phyloP scores from a whole-genome alignment of 441 rosid species.

The Jatropha podagrica region DNA sequence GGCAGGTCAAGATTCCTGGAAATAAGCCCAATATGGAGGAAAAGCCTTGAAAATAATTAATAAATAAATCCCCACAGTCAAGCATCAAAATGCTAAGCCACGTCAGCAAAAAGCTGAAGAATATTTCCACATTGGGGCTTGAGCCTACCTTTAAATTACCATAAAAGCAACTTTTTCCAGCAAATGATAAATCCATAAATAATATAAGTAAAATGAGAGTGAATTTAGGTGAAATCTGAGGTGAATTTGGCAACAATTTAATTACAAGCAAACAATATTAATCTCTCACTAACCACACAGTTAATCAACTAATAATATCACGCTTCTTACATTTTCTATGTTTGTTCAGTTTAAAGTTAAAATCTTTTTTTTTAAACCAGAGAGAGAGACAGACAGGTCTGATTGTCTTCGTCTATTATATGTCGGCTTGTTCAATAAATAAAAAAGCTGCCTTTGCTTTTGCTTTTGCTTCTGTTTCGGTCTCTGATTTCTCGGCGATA shows the following conservation, averaged over 20 bases:
- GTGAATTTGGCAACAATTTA: background rate
- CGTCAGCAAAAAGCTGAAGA: background rate
- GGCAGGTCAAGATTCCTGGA: slow-evolving; percentile 25
- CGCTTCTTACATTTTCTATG: slow-evolving; percentile 5
- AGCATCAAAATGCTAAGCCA: background rate
- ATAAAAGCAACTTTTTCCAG: slow-evolving; percentile 6
- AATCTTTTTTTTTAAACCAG: background rate
- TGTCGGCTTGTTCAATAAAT: slow-evolving; percentile 68
- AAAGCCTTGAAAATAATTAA: background rate
- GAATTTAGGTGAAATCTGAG: slow-evolving; percentile 2
- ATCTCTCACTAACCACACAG: background rate
- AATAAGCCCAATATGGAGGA: slow-evolving; percentile 17
- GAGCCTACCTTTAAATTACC: background rate
- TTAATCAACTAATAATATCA: slow-evolving; percentile 1
- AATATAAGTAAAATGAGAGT: background rate
- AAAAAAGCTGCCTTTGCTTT: slow-evolving; percentile 49
- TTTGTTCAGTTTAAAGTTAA: background rate
- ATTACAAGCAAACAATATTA: too few species aligned
- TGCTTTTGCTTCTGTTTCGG: slow-evolving; percentile 40
- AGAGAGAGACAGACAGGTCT: slow-evolving; percentile 15
- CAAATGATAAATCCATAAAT: background rate
- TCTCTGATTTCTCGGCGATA: slow-evolving; percentile 78
- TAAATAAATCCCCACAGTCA: background rate
- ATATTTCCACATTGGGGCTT: background rate
- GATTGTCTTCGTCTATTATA: slow-evolving; percentile 48